These are phyloP conservation scores for Styphnolobium japonicum DNA, from an alignment of 306 rosid species.

Conservation along the genomic window DNA sequence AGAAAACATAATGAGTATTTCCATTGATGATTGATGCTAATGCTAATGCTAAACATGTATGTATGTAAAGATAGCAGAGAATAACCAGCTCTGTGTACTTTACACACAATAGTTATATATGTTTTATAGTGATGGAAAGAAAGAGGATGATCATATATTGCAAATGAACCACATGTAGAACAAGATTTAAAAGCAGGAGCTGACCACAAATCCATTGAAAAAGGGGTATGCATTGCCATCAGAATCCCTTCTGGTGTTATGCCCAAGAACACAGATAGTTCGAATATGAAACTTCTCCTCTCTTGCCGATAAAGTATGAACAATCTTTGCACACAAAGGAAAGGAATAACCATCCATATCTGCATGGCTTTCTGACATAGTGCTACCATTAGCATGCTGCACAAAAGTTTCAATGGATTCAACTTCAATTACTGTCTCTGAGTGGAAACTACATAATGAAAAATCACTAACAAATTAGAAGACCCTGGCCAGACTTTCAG, in stretches of 20 bases:
- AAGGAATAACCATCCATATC: slow-evolving; percentile 58
- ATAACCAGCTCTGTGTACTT: not conserved
- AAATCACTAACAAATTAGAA: slow-evolving; percentile 49
- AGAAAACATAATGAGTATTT: not conserved
- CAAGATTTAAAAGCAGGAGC: slow-evolving; percentile 36
- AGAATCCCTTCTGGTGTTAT: slow-evolving; percentile 70
- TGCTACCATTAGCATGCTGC: slow-evolving; percentile 57
- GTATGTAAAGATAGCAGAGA: not conserved
- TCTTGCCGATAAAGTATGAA: slow-evolving; percentile 53
- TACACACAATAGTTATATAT: not conserved
- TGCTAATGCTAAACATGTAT: not conserved
- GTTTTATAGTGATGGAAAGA: not conserved
- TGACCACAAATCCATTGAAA: slow-evolving; percentile 73
- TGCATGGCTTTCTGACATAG: slow-evolving; percentile 29
- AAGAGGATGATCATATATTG: not conserved
- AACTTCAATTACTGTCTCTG: slow-evolving; percentile 40
- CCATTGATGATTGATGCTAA: not conserved
- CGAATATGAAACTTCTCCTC: slow-evolving; percentile 68
- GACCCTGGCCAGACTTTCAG: slow-evolving; percentile 51
- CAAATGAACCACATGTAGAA: not conserved
- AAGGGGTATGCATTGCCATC: slow-evolving; percentile 56
- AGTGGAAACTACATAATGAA: slow-evolving; percentile 35
- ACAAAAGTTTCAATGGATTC: slow-evolving; percentile 50
- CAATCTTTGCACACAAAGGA: slow-evolving; percentile 67
- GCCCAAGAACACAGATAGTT: slow-evolving; percentile 74